These are phyloP conservation scores for Gaeumannomyces sp. DNA, from an alignment of 2,329 filamentous ascomycete species.

Conservation along the genomic window DNA sequence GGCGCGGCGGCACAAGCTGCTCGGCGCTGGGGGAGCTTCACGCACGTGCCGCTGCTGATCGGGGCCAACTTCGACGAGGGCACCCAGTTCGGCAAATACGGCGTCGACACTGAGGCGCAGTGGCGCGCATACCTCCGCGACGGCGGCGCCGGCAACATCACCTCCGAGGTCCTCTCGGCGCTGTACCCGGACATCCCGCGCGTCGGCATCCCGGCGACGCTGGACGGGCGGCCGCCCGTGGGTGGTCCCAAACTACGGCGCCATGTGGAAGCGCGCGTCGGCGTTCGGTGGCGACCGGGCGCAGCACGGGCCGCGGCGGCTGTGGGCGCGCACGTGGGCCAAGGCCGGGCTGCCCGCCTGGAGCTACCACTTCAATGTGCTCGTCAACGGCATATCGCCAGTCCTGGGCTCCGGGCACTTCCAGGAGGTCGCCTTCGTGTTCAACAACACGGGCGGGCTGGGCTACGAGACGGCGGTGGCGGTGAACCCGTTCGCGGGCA, in stretches of 20 bases:
- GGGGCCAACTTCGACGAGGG: slow-evolving; percentile 63
- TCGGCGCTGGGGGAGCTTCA: slow-evolving; percentile 55
- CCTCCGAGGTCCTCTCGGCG: slow-evolving; percentile 26
- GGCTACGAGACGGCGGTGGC: slow-evolving; percentile 34
- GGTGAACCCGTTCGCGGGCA: slow-evolving; percentile 31
- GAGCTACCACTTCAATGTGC: slow-evolving; percentile 39
- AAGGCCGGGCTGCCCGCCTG: slow-evolving; percentile 18
- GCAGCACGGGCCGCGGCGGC: slow-evolving; percentile 50
- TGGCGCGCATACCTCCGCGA: slow-evolving; percentile 29
- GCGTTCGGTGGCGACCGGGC: slow-evolving; percentile 48
- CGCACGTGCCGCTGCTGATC: slow-evolving; percentile 56
- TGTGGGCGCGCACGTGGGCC: slow-evolving; percentile 37
- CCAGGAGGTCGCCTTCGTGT: slow-evolving; percentile 47
- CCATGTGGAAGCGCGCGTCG: slow-evolving; percentile 47
- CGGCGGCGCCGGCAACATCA: slow-evolving; percentile 17
- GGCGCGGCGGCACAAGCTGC: slow-evolving; percentile 30
- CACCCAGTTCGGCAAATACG: slow-evolving; percentile 44
- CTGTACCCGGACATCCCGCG: slow-evolving; percentile 45
- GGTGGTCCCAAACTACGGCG: slow-evolving; percentile 26
- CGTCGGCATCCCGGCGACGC: slow-evolving; percentile 40
- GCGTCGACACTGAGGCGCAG: slow-evolving; percentile 48
- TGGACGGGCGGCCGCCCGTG: slow-evolving; percentile 25
- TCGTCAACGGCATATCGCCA: slow-evolving; percentile 22
- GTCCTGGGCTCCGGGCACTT: slow-evolving; percentile 26
- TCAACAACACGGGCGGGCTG: slow-evolving; percentile 42